Base-by-base conservation (phyloP, 2,329 filamentous ascomycete genomes). In the Daldinia eschscholtzii region DNA sequence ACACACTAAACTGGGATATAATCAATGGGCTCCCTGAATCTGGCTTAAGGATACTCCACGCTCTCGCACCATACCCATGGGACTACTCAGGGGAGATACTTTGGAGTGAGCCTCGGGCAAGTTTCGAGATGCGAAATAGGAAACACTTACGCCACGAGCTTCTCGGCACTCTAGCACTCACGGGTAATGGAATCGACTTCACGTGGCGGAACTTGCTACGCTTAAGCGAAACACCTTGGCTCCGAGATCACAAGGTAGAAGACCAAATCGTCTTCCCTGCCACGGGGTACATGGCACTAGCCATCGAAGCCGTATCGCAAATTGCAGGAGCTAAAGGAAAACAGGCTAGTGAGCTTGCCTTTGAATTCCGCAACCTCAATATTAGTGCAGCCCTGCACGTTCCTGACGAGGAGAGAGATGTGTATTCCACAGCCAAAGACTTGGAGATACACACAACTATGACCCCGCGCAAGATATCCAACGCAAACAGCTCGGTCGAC, bases 201-300 rank as follows among this genome's bases (percentile, higher is more conserved):
- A 26, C 44, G 20, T 48, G 20, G 44, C 44, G 44, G 20, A 48
- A 48, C 20, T 13, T 48, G 10, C 10, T 48, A 13, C 18, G 12
- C 9, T 15, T 48, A 9, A 26, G 20, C 20, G 44, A 48, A 26
- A 48, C 20, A 26, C 44, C 44, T 6, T 48, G 44, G 44, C 20
- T 48, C 12, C 44, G 20, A 6, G 44, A 15, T 20, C 44, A 26
- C 5, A 48, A 48, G 20, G 18, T 48, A 26, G 44, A 48, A 26
- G 44, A 23, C 18, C 44, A 48, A 13, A 48, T 48, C 20, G 44
- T 26, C 44, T 48, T 48, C 10, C 44, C 44, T 23, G 44, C 44
- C 10, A 26, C 44, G 2, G 44, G 20, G 5, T 48, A 48, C 5
- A 20, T 44, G 18, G n/a, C 42, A 6, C 7, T 44, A 10, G 42